Evolutionary conservation across 805 yeast genomes (phyloP).

Genomic region (Kazachstania psychrophila): DNA sequence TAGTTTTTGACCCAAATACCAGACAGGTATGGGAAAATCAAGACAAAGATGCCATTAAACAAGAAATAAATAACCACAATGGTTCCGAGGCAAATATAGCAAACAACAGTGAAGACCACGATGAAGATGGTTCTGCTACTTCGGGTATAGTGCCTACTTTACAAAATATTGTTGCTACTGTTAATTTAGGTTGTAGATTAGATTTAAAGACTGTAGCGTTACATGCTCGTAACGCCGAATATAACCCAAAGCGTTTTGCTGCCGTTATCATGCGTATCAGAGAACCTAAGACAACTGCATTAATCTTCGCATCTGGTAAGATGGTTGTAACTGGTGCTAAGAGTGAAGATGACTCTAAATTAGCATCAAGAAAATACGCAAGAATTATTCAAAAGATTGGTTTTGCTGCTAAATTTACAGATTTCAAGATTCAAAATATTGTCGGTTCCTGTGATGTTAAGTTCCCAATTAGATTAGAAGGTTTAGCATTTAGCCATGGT

Average conservation of each 20-base stretch:
- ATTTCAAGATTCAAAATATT: conserved; percentile 94
- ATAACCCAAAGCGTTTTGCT: conserved; percentile 97
- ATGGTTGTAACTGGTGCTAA: conserved; percentile 99
- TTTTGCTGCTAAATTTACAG: conserved; percentile 94
- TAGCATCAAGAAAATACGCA: conserved; percentile 95
- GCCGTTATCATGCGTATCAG: conserved; percentile 99
- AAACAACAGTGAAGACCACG: conserved; percentile 6
- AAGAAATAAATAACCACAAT: neutral
- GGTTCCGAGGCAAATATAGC: neutral
- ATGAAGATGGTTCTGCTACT: conserved; percentile 58
- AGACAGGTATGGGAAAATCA: conserved; percentile 32
- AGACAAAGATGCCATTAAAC: conserved; percentile 3
- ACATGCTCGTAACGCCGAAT: conserved; percentile 98
- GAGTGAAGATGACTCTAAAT: conserved; percentile 95
- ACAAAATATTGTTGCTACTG: conserved; percentile 96
- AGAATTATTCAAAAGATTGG: conserved; percentile 97
- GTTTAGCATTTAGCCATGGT: conserved; percentile 95
- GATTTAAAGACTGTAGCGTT: conserved; percentile 95
- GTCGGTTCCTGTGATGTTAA: conserved; percentile 98
- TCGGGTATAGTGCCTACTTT: conserved; percentile 93
- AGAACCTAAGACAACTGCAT: conserved; percentile 96
- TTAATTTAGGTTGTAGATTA: conserved; percentile 88
- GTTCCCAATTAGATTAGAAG: conserved; percentile 94
- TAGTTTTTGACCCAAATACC: conserved; percentile 30
- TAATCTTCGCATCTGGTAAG: conserved; percentile 96